Evolutionary conservation across 2,329 filamentous ascomycete species (phyloP).

Genomic region (Xylaria polymorpha): DNA sequence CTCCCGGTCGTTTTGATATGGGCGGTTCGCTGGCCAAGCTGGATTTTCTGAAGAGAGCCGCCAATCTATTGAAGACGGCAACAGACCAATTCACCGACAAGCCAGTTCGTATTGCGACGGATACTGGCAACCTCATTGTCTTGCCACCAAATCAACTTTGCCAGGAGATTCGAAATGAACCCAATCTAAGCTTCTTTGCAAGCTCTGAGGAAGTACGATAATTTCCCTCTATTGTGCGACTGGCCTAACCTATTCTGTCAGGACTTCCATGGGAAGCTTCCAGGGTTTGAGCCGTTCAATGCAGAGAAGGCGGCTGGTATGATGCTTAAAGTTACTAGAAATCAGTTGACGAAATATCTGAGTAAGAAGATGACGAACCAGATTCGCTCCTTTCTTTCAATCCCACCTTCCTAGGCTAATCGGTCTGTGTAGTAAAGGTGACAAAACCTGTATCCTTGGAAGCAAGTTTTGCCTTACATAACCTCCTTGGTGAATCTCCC

Average conservation of each 20-base stretch:
- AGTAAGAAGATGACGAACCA: conserved; percentile 9
- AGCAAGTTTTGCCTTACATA: conserved; percentile 35
- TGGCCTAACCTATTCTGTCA: conserved; percentile 15
- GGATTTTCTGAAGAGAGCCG: conserved; percentile 27
- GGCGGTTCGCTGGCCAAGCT: conserved; percentile 31
- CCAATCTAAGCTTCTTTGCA: conserved; percentile 28
- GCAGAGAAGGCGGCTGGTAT: conserved; percentile 23
- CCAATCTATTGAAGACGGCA: conserved; percentile 27
- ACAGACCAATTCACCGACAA: conserved; percentile 18
- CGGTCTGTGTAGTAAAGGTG: conserved; percentile 26
- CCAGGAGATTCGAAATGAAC: conserved; percentile 37
- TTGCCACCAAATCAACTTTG: conserved; percentile 35
- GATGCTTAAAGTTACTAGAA: conserved; percentile 30
- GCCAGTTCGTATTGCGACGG: conserved; percentile 34
- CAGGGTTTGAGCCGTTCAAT: conserved; percentile 34
- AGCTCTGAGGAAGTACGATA: conserved; percentile 22
- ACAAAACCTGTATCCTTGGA: conserved; percentile 38
- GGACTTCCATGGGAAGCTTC: conserved; percentile 35
- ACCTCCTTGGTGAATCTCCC: conserved; percentile 35
- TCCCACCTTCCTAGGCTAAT: neutral
- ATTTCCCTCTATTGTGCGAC: neutral
- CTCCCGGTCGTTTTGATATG: conserved; percentile 32
- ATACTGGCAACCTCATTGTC: conserved; percentile 32
- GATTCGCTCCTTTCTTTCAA: neutral
- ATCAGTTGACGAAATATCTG: conserved; percentile 34